These are phyloP conservation scores for Bipolaris zeicola DNA, from an alignment of 2,329 filamentous ascomycete genomes.

Conservation along the genomic window DNA sequence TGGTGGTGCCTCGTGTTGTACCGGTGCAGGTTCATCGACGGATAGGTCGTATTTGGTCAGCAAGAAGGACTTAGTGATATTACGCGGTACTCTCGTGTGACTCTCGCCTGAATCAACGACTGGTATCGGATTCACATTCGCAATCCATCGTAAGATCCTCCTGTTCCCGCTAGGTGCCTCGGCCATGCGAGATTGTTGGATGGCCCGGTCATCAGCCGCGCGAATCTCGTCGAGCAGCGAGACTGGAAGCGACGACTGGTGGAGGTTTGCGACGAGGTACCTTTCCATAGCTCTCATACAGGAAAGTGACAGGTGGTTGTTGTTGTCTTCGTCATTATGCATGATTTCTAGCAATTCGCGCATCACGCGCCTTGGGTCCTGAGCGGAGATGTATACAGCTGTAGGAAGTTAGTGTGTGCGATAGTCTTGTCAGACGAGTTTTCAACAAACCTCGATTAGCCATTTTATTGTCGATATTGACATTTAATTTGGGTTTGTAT, in stretches of 20 bases:
- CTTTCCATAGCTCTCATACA: neutral
- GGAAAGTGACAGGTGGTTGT: neutral
- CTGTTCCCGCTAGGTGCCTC: neutral
- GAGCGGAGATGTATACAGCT: neutral
- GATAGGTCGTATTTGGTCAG: too few relatives aligned
- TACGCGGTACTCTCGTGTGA: neutral
- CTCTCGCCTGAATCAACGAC: neutral
- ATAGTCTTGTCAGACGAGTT: neutral
- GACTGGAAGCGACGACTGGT: neutral
- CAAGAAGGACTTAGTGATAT: neutral
- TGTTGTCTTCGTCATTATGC: neutral
- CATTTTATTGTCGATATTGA: too few relatives aligned
- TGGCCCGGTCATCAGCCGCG: neutral
- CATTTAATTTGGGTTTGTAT: neutral
- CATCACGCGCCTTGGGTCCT: neutral
- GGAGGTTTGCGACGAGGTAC: neutral
- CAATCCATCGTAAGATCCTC: neutral
- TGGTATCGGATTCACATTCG: neutral
- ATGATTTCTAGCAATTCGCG: neutral
- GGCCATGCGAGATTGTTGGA: neutral
- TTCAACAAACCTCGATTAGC: too few relatives aligned
- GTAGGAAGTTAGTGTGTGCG: neutral
- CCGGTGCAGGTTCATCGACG: too few relatives aligned
- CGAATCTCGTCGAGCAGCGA: neutral
- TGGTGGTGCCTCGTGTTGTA: too few relatives aligned